Evolutionary conservation across 2,329 filamentous ascomycete species (phyloP), one percentile per base, ranked within the genome.

Genomic region (Alternaria longipes): DNA sequence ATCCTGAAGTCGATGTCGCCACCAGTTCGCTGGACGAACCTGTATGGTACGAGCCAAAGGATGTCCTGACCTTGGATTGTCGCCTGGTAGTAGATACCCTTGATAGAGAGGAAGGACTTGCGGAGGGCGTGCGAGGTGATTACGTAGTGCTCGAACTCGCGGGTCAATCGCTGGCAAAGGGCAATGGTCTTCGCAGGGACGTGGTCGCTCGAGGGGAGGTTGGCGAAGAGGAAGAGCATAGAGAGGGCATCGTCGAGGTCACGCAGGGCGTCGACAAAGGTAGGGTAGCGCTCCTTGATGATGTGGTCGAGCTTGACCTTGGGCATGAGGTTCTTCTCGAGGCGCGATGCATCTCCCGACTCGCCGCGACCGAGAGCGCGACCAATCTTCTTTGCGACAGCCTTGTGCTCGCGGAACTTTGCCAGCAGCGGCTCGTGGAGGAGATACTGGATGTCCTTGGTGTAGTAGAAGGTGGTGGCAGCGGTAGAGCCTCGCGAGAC

Each of bases 81-180:
- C 24, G 94, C 95, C 82, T 98, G 94, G 82, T 98, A 99, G 84
- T 99, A 99, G 74, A 99, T 98, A 64, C 95, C 95, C 85, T 99
- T 99, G 82, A 99, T 98, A 2, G 93, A 97, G 67, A 99, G 83
- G 84, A 99, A 99, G 0, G 94, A 97, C 83, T 97, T 98, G 75
- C 92, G 91, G 71, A 99, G 83, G 72, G 92, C 93, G 81, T 97
- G 89, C 42, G 94, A 96, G 47, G 90, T 87, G 76, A 99, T 99
- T 65, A 99, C 86, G 81, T 97, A 99, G 84, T 98, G 95, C 82
- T 98, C 91, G 80, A 99, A 99, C 82, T 99, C 95, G 79, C 94
- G 90, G 73, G 91, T 94, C 56, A 99, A 84, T 56, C 93, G 90
- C 83, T 98, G 94, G 84, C 95, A 99, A 67, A 93, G 90, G 54